phyloP scores from a whole-genome alignment of 1,284 basidiomycete species.

The Apiotrichum porosum region DNA sequence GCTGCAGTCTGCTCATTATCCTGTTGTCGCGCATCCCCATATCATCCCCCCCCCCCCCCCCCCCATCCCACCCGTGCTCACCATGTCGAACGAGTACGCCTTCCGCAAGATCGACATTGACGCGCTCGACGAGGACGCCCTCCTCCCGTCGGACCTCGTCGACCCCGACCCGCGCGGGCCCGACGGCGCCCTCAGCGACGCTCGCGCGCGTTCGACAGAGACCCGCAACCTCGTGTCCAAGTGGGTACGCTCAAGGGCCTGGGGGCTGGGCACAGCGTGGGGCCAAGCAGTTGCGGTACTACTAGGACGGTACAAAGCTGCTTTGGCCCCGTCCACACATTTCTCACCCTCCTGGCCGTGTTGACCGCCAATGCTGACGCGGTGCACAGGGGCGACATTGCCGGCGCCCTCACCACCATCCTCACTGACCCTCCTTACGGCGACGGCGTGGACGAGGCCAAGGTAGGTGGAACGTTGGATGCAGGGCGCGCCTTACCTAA shows the following conservation, averaged over 20 bases:
- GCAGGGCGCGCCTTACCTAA: not conserved
- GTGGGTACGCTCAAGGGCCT: no score
- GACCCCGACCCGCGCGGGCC: constrained; percentile 79
- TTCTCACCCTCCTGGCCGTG: no score
- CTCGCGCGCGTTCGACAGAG: constrained; percentile 66
- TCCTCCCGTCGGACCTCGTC: constrained; percentile 79
- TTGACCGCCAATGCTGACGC: no score
- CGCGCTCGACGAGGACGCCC: constrained; percentile 76
- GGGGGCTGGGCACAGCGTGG: no score
- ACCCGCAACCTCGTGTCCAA: constrained; percentile 69
- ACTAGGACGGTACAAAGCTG: no score
- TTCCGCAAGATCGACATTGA: constrained; percentile 96
- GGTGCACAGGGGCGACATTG: constrained; percentile 63
- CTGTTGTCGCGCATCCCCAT: not conserved
- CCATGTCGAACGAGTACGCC: constrained; percentile 60
- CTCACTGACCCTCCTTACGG: constrained; percentile 80
- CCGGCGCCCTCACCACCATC: constrained; percentile 64
- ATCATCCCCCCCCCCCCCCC: not conserved
- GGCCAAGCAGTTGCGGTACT: no score
- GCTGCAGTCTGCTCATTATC: no score
- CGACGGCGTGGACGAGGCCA: constrained; percentile 76
- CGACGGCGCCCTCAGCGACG: constrained; percentile 66
- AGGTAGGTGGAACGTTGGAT: constrained; percentile 55
- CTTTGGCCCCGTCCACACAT: no score
- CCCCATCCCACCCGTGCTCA: constrained; percentile 5